Conservation (phyloP, 2,329 filamentous ascomycete species). For the Apiospora hydei region DNA sequence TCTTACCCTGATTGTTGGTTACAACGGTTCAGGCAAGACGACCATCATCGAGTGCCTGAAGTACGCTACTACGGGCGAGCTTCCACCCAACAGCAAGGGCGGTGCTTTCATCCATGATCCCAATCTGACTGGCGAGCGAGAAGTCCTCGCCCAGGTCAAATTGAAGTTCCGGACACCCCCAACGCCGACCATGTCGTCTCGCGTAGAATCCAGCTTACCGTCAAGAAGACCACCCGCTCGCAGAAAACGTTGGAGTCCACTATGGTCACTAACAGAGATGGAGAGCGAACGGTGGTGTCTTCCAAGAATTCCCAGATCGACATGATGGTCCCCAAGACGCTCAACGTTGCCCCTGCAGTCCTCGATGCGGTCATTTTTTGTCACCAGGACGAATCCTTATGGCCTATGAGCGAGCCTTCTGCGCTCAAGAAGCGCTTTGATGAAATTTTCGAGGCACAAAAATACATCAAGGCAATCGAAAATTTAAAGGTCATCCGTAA, state of each 20-base stretch:
- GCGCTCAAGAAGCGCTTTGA: constrained; percentile 94
- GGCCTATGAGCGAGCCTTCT: constrained; percentile 90
- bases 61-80: constrained; percentile 93
- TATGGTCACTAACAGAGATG: constrained; percentile 77
- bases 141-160: constrained; percentile 90
- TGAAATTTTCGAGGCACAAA: constrained; percentile 95
- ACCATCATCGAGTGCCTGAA: constrained; percentile 99
- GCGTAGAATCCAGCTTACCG: constrained; percentile 82
- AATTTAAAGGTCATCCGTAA: constrained; percentile 90
- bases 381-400: constrained; percentile 96
- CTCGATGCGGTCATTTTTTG: constrained; percentile 97
- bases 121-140: constrained; percentile 87
- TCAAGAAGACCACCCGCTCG: constrained; percentile 79
- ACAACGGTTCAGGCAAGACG: constrained; percentile 97
- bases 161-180: constrained; percentile 84
- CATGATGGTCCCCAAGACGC: constrained; percentile 80
- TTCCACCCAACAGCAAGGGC: constrained; percentile 88
- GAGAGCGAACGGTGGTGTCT: constrained; percentile 80
- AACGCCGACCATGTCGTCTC: constrained; percentile 83
- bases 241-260: constrained; percentile 86
- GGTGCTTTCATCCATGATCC: constrained; percentile 97
- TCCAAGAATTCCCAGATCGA: constrained; percentile 84
- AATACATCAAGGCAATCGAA: constrained; percentile 97
- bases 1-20: constrained; percentile 93
- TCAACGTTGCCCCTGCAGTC: constrained; percentile 90